Evolutionary conservation across 2,329 filamentous ascomycete genomes (phyloP), one percentile per base, ranked within the genome.

Genomic region (Penicillium sp.): DNA sequence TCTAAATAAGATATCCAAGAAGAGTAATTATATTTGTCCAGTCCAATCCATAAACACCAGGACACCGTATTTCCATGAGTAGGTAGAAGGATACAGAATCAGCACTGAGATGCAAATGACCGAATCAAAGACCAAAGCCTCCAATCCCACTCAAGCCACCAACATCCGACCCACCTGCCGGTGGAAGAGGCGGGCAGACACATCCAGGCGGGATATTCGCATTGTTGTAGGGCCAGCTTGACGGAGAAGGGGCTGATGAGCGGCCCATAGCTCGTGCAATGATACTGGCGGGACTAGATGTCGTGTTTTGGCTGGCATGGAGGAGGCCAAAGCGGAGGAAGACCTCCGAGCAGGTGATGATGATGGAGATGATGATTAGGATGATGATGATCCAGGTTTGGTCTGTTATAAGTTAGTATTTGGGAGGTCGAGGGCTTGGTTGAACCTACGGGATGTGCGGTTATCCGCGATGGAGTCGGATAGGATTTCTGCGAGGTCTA

Each of bases 371-470:
- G 38, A 94, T 70, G 64, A 98, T 98, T 37, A 98, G 79, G 37
- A 95, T 78, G 61, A 98, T 98, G 68, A 97, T 86, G 68, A 98
- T 97, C 91, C 91, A 97, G 1, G 93, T 98, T 65, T 96, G 95
- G 56, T 79, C 73, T 75, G 18, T 20, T 20, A 38, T 35, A n/a
- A 36, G 13, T 18, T 23, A 32, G 20, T 38, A 11, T 13, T 20
- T 32, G 16, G 7, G 6, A 29, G 18, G 31, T 13, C 23, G 16
- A 36, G 18, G 26, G 11, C 7, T 13, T 9, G 18, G 27, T 18
- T 32, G 45, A 34, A 63, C 69, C 51, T 70, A 71, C 78, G 78
- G 57, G 89, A 95, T 86, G 96, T 97, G 68, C 95, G 96, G 56
- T 87, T 85, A 66, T 97, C 89, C 18, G 88, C 88, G 44, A 96